Base-by-base conservation (phyloP, 129 eudicot species). In the Calendula officinalis region DNA sequence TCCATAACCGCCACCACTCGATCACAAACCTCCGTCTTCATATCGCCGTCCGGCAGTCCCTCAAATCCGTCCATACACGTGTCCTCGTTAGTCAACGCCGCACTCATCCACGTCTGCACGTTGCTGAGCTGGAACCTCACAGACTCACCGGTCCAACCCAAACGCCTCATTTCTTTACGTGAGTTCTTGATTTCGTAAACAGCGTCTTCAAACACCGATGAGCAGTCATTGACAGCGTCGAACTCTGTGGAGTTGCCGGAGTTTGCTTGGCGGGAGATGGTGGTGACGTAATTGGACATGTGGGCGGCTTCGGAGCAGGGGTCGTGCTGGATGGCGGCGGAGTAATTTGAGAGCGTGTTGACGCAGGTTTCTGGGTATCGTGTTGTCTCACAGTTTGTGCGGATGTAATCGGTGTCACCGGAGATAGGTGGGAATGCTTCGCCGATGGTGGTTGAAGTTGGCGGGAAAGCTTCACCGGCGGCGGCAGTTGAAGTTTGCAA, bases 101-200 rank as follows among this genome's bases (percentile, higher is more conserved):
- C 87, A 27, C 97, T 90, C 90, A 90, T 84, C 86, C 95, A 90
- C 73, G 97, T 90, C 77, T 90, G 92, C 69, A 90, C 95, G 64
- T 87, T 90, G 68, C 97, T 84, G 53, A 90, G 54, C 76, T 90
- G 85, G 71, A 90, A 90, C 84, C 80, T 75, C 9, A 86, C 33
- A 59, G 80, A 64, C 73, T 79, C 91, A 0, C 82, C 75, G 8
- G 72, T 13, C 75, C 60, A 71, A 1, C 78, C 67, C 12, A 86
- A 77, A 64, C 14, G 63, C 17, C 70, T 67, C 92, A 90, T 90
- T 69, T 90, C 82, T 41, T 56, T 68, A 0, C 75, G 70, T 30
- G 97, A 90, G 14, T 55, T 81, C 8, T 74, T 66, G 8, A 87
- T 87, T 34, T 80, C 75, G 14, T 80, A 83, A 11, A 82, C 87